Conservation (phyloP, 768 basidiomycete species). For the Agrocybe pediades region DNA sequence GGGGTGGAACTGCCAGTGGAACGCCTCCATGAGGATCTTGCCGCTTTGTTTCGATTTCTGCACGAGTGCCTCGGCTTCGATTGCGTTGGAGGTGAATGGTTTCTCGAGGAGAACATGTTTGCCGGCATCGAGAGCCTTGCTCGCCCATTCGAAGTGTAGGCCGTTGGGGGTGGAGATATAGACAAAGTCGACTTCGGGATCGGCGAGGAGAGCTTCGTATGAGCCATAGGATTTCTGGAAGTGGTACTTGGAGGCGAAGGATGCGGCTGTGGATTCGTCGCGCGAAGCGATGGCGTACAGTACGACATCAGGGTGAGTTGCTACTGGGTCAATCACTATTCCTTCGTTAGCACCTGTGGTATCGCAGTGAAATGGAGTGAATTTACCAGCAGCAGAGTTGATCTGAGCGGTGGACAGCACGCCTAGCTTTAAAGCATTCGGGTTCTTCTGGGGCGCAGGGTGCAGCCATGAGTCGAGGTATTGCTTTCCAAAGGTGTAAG, state of each 20-base stretch:
- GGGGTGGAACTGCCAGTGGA: conserved; percentile 65
- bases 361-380: neutral
- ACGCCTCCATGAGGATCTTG: conserved; percentile 60
- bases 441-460: conserved; percentile 19
- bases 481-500: conserved; percentile 23
- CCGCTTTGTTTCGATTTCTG: conserved; percentile 45
- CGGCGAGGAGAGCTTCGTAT: conserved; percentile 42
- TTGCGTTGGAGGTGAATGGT: conserved; percentile 35
- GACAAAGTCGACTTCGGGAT: conserved; percentile 47
- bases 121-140: conserved; percentile 62
- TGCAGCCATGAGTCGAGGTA: conserved; percentile 22
- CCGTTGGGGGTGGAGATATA: conserved; percentile 61
- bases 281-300: conserved; percentile 33
- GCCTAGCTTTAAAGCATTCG: conserved; percentile 26
- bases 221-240: conserved; percentile 50
- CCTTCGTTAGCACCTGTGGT: neutral
- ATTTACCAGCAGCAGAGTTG: conserved; percentile 23
- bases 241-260: conserved; percentile 49
- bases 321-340: conserved; percentile 27
- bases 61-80: conserved; percentile 4
- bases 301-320: conserved; percentile 29
- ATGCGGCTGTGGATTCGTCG: conserved; percentile 36
- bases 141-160: conserved; percentile 70
- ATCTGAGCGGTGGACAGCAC: conserved; percentile 29
- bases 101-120: conserved; percentile 73